phyloP scores from a whole-genome alignment of 805 yeast genomes.

The Kuraishia borneana region DNA sequence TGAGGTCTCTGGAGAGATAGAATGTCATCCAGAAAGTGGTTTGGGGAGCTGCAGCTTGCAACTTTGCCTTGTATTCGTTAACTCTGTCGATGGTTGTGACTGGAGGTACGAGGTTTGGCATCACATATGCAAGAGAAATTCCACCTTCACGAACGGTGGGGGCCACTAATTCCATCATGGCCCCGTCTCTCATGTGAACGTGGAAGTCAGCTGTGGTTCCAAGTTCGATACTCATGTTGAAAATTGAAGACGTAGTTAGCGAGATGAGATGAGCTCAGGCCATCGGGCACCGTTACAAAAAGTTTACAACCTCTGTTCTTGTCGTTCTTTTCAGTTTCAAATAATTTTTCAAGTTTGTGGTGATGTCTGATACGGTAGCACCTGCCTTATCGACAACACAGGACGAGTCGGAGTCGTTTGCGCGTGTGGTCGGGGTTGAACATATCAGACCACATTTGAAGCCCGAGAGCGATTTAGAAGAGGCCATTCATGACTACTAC shows the following conservation, averaged over 20 bases:
- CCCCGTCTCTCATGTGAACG: conserved; percentile 90
- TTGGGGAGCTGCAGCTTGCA: conserved; percentile 60
- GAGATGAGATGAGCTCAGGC: too few relatives aligned
- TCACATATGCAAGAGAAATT: conserved; percentile 78
- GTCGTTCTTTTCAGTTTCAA: too few relatives aligned
- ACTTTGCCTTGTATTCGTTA: conserved; percentile 49
- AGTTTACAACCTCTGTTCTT: too few relatives aligned
- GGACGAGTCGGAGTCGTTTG: conserved; percentile 34
- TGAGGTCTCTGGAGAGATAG: conserved; percentile 65
- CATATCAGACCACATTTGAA: conserved; percentile 17
- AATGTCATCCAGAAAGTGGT: conserved; percentile 90
- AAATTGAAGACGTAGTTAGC: too few relatives aligned
- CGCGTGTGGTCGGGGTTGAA: conserved; percentile 19
- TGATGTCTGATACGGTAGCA: conserved; percentile 26
- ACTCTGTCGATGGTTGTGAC: conserved; percentile 68
- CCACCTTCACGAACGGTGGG: conserved; percentile 93
- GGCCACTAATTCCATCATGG: conserved; percentile 83
- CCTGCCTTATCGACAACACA: conserved; percentile 71
- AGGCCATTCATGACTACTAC: conserved; percentile 39
- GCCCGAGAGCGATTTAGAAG: conserved; percentile 13
- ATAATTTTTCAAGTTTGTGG: too few relatives aligned
- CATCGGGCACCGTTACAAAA: too few relatives aligned
- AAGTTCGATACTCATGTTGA: conserved; percentile 21
- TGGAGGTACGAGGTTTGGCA: conserved; percentile 97
- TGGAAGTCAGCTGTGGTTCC: conserved; percentile 87